Base-by-base conservation (phyloP, 2,329 filamentous ascomycete genomes). In the Penicillium sp. region DNA sequence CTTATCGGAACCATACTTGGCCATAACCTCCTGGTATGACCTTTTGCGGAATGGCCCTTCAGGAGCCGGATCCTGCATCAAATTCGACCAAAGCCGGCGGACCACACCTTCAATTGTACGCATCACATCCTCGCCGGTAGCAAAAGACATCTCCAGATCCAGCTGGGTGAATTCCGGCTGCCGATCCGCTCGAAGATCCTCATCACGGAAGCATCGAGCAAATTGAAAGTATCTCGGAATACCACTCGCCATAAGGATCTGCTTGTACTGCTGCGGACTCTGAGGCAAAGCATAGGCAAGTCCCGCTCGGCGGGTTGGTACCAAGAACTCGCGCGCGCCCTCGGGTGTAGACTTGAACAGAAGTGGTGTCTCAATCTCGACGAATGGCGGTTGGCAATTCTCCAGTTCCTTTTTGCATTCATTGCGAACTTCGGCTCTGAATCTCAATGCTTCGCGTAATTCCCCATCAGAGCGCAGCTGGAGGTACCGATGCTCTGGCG, bases 261-360 rank as follows among this genome's bases (percentile, higher is more conserved):
- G 94, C 75, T 99, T 99, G 70, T 97, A 99, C 71, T 99, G 94
- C 70, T 99, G 94, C 0, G 94, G 94, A 60, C 93, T 97, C 70
- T 99, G 95, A 0, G 92, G 92, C 18, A 99, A 77, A 8, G 94
- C 94, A 71, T 97, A 99, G 3, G 90, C 91, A 54, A 85, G 76
- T 0, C 90, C 90, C 1, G 79, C 80, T 33, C 81, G 82, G 26
- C 94, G 81, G 0, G 92, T 95, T 0, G 94, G 94, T 4, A 99
- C 93, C 6, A 99, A 72, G 57, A 99, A 99, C 70, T 99, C 94
- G 45, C 93, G 82, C 1, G 94, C 95, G 0, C 94, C 94, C 74
- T 99, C 94, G 0, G 94, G 90, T 0, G 94, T 99, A 0, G 94
- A 96, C 71, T 97, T 99, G 82, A 99, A 99, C 0, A 99, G 80